Base-by-base conservation (phyloP, 2,329 filamentous ascomycete genomes). In the Cadophora sp. region DNA sequence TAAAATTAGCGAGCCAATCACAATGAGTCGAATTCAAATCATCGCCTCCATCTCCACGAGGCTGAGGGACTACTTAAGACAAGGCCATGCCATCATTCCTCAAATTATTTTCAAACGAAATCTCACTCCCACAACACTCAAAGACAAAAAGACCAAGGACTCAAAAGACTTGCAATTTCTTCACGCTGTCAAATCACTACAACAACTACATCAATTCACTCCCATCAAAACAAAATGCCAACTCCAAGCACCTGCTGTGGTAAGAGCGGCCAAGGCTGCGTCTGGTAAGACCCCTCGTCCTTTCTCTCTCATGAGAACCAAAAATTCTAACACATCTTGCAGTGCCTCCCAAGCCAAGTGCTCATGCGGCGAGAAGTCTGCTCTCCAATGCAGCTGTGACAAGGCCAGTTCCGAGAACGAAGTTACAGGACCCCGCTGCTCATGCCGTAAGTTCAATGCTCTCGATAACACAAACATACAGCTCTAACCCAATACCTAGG, bases 341-440 rank as follows among this genome's bases (percentile, higher is more conserved):
- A 72, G 76, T 87, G 88, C 87, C 73, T 80, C 87, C 74, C 84
- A 90, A 80, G 88, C 88, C 9, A 90, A 84, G 68, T 97, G 94
- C 87, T 96, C 93, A 18, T 98, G 95, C 79, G 95, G 95, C 77
- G 89, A 97, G 83, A 87, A 96, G 78, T 87, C 89, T 4, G 95
- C 95, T 59, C 88, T 97, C 59, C 85, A 94, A 79, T 98, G 95
- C 87, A 91, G 84, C 70, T 97, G 95, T 83, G 88, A 88, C 75
- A 94, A 93, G 80, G 86, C 94, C 4, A 71, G 84, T 4, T 80
- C 83, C 18, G 94, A 97, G 84, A 97, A 97, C 84, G 81, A 81
- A 48, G 78, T 92, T 65, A 79, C 83, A 7, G 93, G 93, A 7
- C 85, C 92, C 47, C 85, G 92, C 73, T 97, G 93, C 85, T 94